Evolutionary conservation across 768 basidiomycete genomes (phyloP).

Genomic region (Leucogyrophana mollusca): DNA sequence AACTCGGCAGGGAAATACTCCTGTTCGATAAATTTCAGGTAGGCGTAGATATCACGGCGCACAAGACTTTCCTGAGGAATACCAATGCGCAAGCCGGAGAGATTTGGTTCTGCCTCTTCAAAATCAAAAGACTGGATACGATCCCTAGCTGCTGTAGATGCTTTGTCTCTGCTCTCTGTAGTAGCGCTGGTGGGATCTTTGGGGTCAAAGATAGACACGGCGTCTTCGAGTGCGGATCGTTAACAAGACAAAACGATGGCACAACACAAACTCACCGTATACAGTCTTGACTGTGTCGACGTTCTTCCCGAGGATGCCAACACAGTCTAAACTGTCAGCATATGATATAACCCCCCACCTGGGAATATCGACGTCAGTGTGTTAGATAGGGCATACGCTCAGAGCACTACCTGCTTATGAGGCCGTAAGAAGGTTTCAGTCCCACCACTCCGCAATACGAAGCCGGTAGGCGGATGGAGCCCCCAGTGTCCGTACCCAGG

Average conservation of each 20-base stretch:
- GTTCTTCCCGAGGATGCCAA: slow-evolving; percentile 72
- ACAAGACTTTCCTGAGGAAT: slow-evolving; percentile 60
- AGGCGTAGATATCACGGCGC: neutral
- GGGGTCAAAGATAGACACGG: slow-evolving; percentile 48
- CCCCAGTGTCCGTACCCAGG: slow-evolving; percentile 92
- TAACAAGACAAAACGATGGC: neutral
- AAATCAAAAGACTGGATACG: slow-evolving; percentile 2
- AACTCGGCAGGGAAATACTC: slow-evolving; percentile 84
- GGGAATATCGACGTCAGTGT: slow-evolving; percentile 4
- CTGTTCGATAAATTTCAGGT: slow-evolving; percentile 23
- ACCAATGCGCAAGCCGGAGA: slow-evolving; percentile 66
- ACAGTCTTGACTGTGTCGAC: slow-evolving; percentile 49
- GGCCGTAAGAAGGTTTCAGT: slow-evolving; percentile 92
- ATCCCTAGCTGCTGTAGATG: slow-evolving; percentile 18
- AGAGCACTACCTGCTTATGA: slow-evolving; percentile 72
- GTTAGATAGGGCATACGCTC: neutral
- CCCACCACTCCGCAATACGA: slow-evolving; percentile 93
- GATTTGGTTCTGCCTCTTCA: slow-evolving; percentile 4
- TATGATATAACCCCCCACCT: slow-evolving; percentile 93
- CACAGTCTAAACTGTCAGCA: slow-evolving; percentile 93
- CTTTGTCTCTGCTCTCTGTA: slow-evolving; percentile 33
- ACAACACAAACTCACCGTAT: slow-evolving; percentile 54
- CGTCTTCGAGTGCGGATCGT: slow-evolving; percentile 22
- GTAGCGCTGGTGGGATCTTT: slow-evolving; percentile 76
- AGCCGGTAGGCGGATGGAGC: slow-evolving; percentile 90